These are phyloP conservation scores for Wallacemonas rigidus DNA, from an alignment of 208 protist genomes.

Conservation along the genomic window DNA sequence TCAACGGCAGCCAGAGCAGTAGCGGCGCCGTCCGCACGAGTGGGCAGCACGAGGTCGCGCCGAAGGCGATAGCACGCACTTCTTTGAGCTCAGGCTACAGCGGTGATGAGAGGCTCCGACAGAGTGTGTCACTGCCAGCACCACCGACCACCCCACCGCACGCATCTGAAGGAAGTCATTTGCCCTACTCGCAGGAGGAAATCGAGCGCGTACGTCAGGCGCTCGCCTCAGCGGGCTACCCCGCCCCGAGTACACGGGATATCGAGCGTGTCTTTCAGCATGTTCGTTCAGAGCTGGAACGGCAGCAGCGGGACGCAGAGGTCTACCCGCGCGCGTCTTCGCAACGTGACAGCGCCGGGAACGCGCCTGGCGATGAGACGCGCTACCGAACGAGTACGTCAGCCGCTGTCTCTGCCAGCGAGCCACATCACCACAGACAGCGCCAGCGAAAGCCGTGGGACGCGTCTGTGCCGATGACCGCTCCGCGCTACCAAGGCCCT, in stretches of 20 bases:
- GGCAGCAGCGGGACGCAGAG: constrained; percentile 10
- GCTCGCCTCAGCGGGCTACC: constrained; percentile 52
- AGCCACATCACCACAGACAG: constrained; percentile 21
- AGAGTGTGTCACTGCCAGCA: not conserved
- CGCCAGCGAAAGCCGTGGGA: constrained; percentile 22
- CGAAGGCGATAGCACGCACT: not conserved
- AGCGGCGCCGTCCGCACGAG: too few species aligned
- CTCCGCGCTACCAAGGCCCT: constrained; percentile 18
- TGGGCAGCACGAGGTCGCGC: too few species aligned
- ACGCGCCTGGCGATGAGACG: not conserved
- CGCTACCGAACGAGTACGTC: constrained; percentile 3
- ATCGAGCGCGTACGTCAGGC: constrained; percentile 44
- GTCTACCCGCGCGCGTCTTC: not conserved
- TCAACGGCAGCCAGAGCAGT: too few species aligned
- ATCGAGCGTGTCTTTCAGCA: constrained; percentile 65
- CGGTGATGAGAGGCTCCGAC: constrained; percentile 4
- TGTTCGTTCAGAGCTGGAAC: constrained; percentile 12
- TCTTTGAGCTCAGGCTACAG: constrained; percentile 6
- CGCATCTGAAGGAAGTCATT: not conserved
- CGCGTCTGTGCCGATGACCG: constrained; percentile 23
- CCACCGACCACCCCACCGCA: not conserved
- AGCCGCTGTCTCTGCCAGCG: constrained; percentile 11
- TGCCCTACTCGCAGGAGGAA: constrained; percentile 29
- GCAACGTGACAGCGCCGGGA: not conserved
- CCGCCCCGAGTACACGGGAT: constrained; percentile 51